Percentiles rank a stretch among this genome's conserved stretches.
These are phyloP conservation scores for Trametes gibbosa DNA, from an alignment of 768 basidiomycete species.

Conservation along the genomic window DNA sequence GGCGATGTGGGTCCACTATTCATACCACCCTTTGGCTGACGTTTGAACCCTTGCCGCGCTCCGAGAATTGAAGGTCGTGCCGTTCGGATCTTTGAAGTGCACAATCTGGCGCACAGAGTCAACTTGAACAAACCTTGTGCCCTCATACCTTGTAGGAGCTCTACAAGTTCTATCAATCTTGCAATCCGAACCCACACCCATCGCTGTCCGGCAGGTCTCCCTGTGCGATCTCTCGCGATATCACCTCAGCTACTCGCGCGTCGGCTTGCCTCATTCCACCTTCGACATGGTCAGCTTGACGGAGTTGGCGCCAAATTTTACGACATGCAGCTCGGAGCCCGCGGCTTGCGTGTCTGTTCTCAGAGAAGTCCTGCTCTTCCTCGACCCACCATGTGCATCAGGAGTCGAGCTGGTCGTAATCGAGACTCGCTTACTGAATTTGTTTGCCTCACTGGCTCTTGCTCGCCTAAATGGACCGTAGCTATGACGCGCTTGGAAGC, in stretches of 20 bases:
- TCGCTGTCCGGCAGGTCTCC: no score
- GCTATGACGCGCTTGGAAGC: neutral
- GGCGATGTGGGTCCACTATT: no score
- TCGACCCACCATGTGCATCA: neutral
- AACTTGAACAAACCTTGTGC: no score
- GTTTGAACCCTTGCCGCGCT: no score
- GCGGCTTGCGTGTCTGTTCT: neutral
- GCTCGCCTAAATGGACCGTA: neutral
- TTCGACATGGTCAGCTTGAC: neutral
- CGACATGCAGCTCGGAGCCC: neutral
- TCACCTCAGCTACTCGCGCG: neutral
- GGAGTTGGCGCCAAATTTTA: neutral
- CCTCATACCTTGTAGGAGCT: no score
- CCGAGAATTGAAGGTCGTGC: no score
- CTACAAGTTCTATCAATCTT: no score
- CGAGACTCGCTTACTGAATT: neutral
- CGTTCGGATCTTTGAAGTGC: no score
- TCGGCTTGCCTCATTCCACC: neutral
- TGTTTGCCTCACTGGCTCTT: neutral
- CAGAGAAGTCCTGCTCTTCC: neutral
- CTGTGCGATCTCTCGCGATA: no score
- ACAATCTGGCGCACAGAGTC: no score
- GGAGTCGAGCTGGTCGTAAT: neutral
- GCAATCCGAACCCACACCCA: no score
- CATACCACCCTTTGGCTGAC: no score